These are phyloP conservation scores for Chamaecrista fasciculata DNA, from an alignment of 306 rosid species.

Conservation along the genomic window DNA sequence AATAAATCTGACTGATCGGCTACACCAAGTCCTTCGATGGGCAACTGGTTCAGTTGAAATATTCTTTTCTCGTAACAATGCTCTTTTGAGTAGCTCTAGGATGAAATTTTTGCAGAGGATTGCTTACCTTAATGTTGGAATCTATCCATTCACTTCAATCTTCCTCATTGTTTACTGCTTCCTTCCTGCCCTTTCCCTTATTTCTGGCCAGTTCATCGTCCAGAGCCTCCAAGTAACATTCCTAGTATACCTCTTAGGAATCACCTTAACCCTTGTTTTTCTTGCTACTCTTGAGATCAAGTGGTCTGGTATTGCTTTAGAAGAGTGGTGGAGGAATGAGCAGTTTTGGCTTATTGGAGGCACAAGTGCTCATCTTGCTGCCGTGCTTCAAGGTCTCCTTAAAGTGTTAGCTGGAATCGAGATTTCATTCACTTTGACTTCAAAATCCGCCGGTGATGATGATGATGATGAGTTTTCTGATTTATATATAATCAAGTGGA, in stretches of 20 bases:
- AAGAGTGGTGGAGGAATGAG: constrained; percentile 87
- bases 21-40: constrained; percentile 83
- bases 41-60: constrained; percentile 87
- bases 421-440: constrained; percentile 74
- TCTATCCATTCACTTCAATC: constrained; percentile 76
- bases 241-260: constrained; percentile 64
- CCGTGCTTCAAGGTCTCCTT: constrained; percentile 72
- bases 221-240: constrained; percentile 54
- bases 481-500: constrained; percentile 65
- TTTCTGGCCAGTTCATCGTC: constrained; percentile 66
- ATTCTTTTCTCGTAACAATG: constrained; percentile 80
- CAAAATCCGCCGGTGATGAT: constrained; percentile 62
- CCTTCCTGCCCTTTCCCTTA: constrained; percentile 79
- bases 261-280: constrained; percentile 58
- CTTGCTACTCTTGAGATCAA: constrained; percentile 72
- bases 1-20: constrained; percentile 72
- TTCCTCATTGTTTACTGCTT: constrained; percentile 79
- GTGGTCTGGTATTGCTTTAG: constrained; percentile 72
- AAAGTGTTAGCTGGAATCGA: constrained; percentile 76
- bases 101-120: constrained; percentile 62
- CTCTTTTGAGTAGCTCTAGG: constrained; percentile 54
- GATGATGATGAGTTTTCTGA: constrained; percentile 59
- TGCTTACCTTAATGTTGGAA: constrained; percentile 77
- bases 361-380: constrained; percentile 81
- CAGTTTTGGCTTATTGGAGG: constrained; percentile 88